Evolutionary conservation across 1,284 basidiomycete genomes (phyloP), one percentile per base, ranked within the genome.

Genomic region (Heterobasidion irregulare): DNA sequence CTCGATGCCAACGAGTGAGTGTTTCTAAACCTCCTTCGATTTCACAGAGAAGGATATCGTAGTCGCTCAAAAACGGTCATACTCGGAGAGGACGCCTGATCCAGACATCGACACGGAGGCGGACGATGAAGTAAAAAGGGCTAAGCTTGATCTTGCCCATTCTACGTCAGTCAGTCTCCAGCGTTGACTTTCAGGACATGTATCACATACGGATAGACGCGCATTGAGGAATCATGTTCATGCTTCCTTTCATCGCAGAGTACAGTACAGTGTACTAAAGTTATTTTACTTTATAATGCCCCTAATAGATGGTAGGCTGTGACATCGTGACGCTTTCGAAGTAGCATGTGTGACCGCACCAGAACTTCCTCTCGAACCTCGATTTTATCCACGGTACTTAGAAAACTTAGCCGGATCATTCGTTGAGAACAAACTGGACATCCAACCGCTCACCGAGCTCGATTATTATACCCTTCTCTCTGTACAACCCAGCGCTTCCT

Each of bases 381-480:
- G 5, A 26, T 26, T 6, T 26, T 6, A 26, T 26, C 26, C 26
- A 26, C 26, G 26, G 6, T 26, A 26, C 26, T 4, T 5, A 49
- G 16, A 49, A 49, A 26, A 26, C 26, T 26, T 26, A 26, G 26
- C 26, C 26, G 6, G 26, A 26, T 26, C 4, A 26, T 41, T 41
- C 38, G 38, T 41, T 12, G 38, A 10, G 38, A 7, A 41, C 45
- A 34, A 47, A 18, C 47, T 54, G 36, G 53, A 52, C 33, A 18
- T 13, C 13, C 41, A 36, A 43, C 12, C 10, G 12, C 16, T 35
- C n/a, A 34, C 15, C 19, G 18, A 43, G 38, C 36, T 34, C 36
- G 66, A 70, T 58, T 66, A 68, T 56, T 73, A 74, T 55, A 58
- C 62, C 9, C 50, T 74, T 47, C 69, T 76, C 47, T 61, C 64